These are phyloP conservation scores for Aspergillus sclerotialis DNA, from an alignment of 2,329 filamentous ascomycete species.

Conservation along the genomic window DNA sequence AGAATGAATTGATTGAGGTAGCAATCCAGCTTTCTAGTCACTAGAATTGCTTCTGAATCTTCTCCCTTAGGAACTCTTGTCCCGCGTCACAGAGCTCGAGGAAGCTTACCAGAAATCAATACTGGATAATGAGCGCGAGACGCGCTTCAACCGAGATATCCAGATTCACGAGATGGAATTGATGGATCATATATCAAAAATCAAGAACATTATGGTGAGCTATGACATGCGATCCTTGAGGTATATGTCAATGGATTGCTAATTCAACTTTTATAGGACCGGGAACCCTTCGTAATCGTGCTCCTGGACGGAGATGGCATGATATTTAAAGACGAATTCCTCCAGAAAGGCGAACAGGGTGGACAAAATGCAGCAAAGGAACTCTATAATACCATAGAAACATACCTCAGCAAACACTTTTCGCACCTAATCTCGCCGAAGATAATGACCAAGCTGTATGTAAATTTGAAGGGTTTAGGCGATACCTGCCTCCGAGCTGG, in stretches of 20 bases:
- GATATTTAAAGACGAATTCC: slow-evolving; percentile 47
- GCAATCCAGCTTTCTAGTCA: slow-evolving; percentile 4
- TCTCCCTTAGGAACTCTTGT: slow-evolving; percentile 37
- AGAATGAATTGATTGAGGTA: slow-evolving; percentile 44
- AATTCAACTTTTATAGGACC: slow-evolving; percentile 30
- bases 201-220: slow-evolving; percentile 40
- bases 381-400: slow-evolving; percentile 38
- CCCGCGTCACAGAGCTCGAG: slow-evolving; percentile 38
- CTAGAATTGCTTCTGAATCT: not conserved
- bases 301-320: slow-evolving; percentile 52
- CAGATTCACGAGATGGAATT: slow-evolving; percentile 42
- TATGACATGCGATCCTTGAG: slow-evolving; percentile 1
- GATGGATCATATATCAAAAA: slow-evolving; percentile 39
- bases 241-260: too few species aligned
- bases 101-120: slow-evolving; percentile 36
- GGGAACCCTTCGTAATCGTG: slow-evolving; percentile 48
- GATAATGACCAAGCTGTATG: slow-evolving; percentile 48
- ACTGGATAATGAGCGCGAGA: slow-evolving; percentile 43
- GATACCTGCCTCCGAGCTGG: slow-evolving; percentile 43
- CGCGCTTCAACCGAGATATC: slow-evolving; percentile 41
- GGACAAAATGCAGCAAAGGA: slow-evolving; percentile 47
- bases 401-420: slow-evolving; percentile 37
- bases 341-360: slow-evolving; percentile 45
- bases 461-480: slow-evolving; percentile 46
- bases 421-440: slow-evolving; percentile 39